Percentiles rank a stretch among this genome's conserved stretches.
These are phyloP conservation scores for Pichia sp. DNA, from an alignment of 1,139 yeast genomes.

Conservation along the genomic window DNA sequence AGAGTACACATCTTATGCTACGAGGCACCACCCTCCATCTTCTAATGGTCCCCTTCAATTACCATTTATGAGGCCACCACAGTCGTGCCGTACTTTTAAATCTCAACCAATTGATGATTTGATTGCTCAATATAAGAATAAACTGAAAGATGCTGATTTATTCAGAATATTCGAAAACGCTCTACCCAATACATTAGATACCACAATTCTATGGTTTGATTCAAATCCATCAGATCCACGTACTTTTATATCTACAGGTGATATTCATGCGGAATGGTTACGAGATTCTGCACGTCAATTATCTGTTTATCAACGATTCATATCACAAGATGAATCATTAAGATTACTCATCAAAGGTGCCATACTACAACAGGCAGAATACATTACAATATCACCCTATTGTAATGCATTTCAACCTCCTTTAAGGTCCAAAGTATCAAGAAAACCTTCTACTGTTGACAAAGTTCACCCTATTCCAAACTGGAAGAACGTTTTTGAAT, in stretches of 20 bases:
- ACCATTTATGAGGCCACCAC: slow-evolving; percentile 73
- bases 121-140: slow-evolving; percentile 44
- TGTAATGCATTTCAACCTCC: slow-evolving; percentile 94
- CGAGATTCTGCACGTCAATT: slow-evolving; percentile 83
- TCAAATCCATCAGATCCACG: slow-evolving; percentile 28
- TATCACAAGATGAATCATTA: slow-evolving; percentile 44
- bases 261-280: slow-evolving; percentile 85
- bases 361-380: slow-evolving; percentile 68
- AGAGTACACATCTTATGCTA: slow-evolving; percentile 34
- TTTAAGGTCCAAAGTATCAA: slow-evolving; percentile 45
- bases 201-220: slow-evolving; percentile 68
- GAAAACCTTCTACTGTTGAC: slow-evolving; percentile 55
- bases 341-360: slow-evolving; percentile 63
- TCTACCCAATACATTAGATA: slow-evolving; percentile 82
- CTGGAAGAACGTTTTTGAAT: slow-evolving; percentile 72
- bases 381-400: slow-evolving; percentile 58
- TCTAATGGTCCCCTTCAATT: slow-evolving; percentile 43
- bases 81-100: slow-evolving; percentile 63
- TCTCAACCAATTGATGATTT: slow-evolving; percentile 60
- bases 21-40: slow-evolving; percentile 42
- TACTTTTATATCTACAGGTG: slow-evolving; percentile 81
- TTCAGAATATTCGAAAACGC: slow-evolving; percentile 75
- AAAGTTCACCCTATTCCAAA: slow-evolving; percentile 62
- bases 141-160: slow-evolving; percentile 55
- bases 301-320: slow-evolving; percentile 63